Base-by-base conservation (phyloP, 768 basidiomycete species). In the Leccinum broughii region DNA sequence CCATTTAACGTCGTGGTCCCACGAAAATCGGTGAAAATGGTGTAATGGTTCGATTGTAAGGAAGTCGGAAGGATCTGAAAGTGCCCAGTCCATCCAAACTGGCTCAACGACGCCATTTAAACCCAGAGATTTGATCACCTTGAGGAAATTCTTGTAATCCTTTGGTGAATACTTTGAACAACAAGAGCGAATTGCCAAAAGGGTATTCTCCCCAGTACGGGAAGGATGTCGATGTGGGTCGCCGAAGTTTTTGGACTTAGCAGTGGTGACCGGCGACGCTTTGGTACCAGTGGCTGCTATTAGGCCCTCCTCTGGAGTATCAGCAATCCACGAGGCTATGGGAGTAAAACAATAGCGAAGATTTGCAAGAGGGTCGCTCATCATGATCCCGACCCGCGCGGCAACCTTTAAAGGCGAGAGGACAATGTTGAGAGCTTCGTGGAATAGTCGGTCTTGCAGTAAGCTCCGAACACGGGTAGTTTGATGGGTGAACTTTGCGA, bases 401-500 rank as follows among this genome's bases (percentile, higher is more conserved):
- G 41, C 41, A 44, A 44, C 7, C n/a, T 44, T 44, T n/a, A 44
- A n/a, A 1, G 41, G 41, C n/a, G 41, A 44, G 41, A 44, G 41
- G 3, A 44, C 41, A 7, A 44, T 44, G n/a, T 44, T 20, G 41
- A 44, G 41, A 7, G 41, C 5, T n/a, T 44, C 6, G 14, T 44
- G 41, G 41, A 44, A 44, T 44, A 44, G 7, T 4, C 41, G n/a
- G 8, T 44, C 41, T 44, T 44, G 41, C 14, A 44, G 5, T 44
- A 44, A 44, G 41, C 41, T 44, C 7, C n/a, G 7, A 7, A 44
- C 6, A 6, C n/a, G 14, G 8, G 41, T 44, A 7, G 41, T 44
- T 26, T 64, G 62, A 48, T 63, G 55, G 5, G 39, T 41, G 26
- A 63, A 63, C 15, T 63, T 65, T 4, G 51, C 2, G 3, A 65